Evolutionary conservation across 2,329 filamentous ascomycete genomes (phyloP).

Genomic region (Teratosphaeria destructans): DNA sequence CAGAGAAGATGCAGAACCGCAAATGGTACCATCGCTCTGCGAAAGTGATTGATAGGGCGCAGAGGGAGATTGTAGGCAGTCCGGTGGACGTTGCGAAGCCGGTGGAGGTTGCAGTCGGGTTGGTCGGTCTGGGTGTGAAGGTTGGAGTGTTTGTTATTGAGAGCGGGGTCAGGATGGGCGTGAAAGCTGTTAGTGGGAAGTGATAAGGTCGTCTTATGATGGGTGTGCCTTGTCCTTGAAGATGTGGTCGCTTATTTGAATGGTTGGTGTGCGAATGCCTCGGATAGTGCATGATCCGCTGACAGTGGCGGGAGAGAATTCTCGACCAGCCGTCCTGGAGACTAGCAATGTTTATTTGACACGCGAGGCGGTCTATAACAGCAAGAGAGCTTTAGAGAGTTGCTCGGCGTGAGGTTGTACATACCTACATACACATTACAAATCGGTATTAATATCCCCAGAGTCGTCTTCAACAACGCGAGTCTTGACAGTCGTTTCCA

Average conservation of each 20-base stretch:
- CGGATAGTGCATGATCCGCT: too few relatives aligned
- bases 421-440: background rate
- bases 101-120: conserved; percentile 28
- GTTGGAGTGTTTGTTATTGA: conserved; percentile 32
- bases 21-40: conserved; percentile 13
- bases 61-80: conserved; percentile 20
- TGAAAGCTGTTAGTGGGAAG: conserved; percentile 27
- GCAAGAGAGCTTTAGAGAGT: too few relatives aligned
- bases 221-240: too few relatives aligned
- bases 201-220: conserved; percentile 9
- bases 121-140: conserved; percentile 34
- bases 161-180: conserved; percentile 31
- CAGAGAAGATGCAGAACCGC: conserved; percentile 7
- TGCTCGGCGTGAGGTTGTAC: background rate
- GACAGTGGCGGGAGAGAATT: too few relatives aligned
- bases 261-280: too few relatives aligned
- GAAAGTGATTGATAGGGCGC: conserved; percentile 7
- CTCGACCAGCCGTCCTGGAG: too few relatives aligned
- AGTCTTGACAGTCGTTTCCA: background rate
- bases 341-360: background rate
- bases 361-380: background rate
- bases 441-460: too few relatives aligned
- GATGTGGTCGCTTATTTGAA: too few relatives aligned
- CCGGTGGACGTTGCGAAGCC: conserved; percentile 29
- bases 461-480: too few relatives aligned